Base-by-base conservation (phyloP, 345 rosid species). In the Bretschneidera sinensis region DNA sequence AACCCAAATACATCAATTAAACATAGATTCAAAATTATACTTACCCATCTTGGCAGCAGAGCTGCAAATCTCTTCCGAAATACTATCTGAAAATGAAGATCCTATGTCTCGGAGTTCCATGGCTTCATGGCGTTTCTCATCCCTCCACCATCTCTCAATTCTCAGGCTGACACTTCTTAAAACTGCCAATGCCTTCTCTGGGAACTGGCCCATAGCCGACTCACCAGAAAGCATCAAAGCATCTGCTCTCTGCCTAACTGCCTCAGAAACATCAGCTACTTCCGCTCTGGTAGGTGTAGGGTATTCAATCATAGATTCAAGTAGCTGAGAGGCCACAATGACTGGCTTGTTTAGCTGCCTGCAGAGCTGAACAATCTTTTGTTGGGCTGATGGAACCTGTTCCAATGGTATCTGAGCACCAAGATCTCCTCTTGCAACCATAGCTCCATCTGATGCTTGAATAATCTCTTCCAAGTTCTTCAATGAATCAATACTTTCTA, bases 271-370 rank as follows among this genome's bases (percentile, higher is more conserved):
- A 67, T 95, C 98, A 3, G 99, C 98, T 58, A 95, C 99, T 81
- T 95, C 98, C 21, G 99, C 99, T 75, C 99, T 84, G 49, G 99
- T 95, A 39, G 99, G 98, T 39, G 99, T 95, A 61, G 99, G 99
- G 77, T 88, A 91, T 61, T 95, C 99, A 49, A 95, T 88, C 99
- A 95, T 95, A 20, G 99, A 95, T 69, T 95, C 99, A 1, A 95
- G 95, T 43, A 95, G 74, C 69, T 95, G 98, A 16, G 99, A 95
- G 25, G 98, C 98, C 49, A 95, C 96, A 33, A 95, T 91, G 24
- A 95, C 99, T 0, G 99, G 99, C 76, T 80, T 95, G 71, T 95
- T 88, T 49, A 95, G 84, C 60, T 78, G 80, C 75, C 99, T 82
- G 85, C 99, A 95, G 18, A 77, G 55, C 84, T 86, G 85, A 52